These are phyloP conservation scores for Solanum ossicruentum DNA, from an alignment of 257 asterid genomes.

Conservation along the genomic window DNA sequence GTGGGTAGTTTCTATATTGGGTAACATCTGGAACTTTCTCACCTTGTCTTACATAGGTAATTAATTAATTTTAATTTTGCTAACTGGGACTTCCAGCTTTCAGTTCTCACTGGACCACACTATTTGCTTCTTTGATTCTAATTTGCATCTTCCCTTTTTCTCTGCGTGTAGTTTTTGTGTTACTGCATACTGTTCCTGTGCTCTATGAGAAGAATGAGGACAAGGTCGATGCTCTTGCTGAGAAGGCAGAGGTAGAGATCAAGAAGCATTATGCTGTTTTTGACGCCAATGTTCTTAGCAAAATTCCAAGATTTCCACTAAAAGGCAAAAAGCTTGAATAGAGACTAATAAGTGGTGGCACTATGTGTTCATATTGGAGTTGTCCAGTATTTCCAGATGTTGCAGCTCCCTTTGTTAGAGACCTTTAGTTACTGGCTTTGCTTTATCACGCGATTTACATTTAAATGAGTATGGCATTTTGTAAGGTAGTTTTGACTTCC, in stretches of 20 bases:
- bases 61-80: background rate
- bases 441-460: background rate
- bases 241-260: constrained; percentile 76
- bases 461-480: background rate
- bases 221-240: constrained; percentile 69
- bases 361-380: constrained; percentile 1
- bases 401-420: constrained; percentile 16
- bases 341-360: constrained; percentile 2
- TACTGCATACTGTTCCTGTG: constrained; percentile 68
- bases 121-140: background rate
- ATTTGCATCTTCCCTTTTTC: background rate
- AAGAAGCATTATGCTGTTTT: constrained; percentile 70
- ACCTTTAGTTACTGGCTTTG: constrained; percentile 17
- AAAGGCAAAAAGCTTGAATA: constrained; percentile 48
- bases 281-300: constrained; percentile 51
- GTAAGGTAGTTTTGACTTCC: constrained; percentile 15
- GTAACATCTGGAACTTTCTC: constrained; percentile 57
- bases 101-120: background rate
- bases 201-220: constrained; percentile 72
- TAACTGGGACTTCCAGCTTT: background rate
- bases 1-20: constrained; percentile 62
- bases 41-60: constrained; percentile 66
- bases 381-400: constrained; percentile 3
- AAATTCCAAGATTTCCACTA: constrained; percentile 55
- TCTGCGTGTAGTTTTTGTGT: constrained; percentile 30